These are phyloP conservation scores for Debaryomyces psychrophilus DNA, from an alignment of 1,139 yeast species.

Conservation along the genomic window DNA sequence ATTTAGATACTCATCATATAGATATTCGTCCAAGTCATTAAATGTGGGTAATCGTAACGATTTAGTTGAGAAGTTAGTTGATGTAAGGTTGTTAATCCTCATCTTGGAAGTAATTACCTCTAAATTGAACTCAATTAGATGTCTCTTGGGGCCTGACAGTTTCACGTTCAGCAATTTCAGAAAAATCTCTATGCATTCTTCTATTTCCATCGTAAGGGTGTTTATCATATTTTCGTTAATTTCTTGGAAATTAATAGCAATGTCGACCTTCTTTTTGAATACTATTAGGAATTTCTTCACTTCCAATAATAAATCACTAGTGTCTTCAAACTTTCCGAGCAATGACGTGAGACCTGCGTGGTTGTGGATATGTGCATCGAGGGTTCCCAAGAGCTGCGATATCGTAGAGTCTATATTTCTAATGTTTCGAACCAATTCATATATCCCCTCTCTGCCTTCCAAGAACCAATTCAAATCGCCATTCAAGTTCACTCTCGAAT, in stretches of 20 bases:
- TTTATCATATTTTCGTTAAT: slow-evolving; percentile 54
- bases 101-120: slow-evolving; percentile 46
- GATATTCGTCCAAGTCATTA: slow-evolving; percentile 29
- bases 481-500: slow-evolving; percentile 9
- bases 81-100: slow-evolving; percentile 31
- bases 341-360: slow-evolving; percentile 14
- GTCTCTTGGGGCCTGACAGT: slow-evolving; percentile 45
- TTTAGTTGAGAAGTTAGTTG: slow-evolving; percentile 20
- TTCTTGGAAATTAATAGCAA: slow-evolving; percentile 62
- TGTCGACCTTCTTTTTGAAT: slow-evolving; percentile 50
- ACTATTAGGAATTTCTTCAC: slow-evolving; percentile 40
- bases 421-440: slow-evolving; percentile 39
- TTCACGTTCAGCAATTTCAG: slow-evolving; percentile 43
- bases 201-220: slow-evolving; percentile 55
- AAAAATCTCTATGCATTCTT: slow-evolving; percentile 44
- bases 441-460: slow-evolving; percentile 50
- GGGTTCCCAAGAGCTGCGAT: slow-evolving; percentile 36
- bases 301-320: slow-evolving; percentile 44
- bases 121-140: slow-evolving; percentile 42
- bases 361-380: slow-evolving; percentile 23
- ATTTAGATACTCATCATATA: slow-evolving; percentile 33
- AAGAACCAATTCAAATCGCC: slow-evolving; percentile 46
- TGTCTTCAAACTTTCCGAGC: slow-evolving; percentile 32
- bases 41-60: slow-evolving; percentile 37
- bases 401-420: slow-evolving; percentile 52